phyloP scores from a whole-genome alignment of 1,284 basidiomycete genomes.

The Malassezia slooffiae region DNA sequence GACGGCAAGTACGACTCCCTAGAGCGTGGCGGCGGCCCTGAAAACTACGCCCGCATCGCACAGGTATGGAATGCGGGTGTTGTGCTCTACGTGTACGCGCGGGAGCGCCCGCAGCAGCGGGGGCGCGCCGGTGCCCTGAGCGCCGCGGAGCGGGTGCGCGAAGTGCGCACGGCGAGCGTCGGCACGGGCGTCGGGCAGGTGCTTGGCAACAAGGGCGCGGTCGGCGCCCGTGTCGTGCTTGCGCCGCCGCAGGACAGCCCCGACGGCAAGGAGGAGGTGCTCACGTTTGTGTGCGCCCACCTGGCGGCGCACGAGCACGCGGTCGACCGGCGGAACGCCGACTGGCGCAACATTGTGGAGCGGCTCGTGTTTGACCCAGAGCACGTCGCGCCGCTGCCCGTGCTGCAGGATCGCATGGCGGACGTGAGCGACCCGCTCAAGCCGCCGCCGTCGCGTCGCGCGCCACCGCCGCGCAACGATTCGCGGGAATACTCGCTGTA shows the following conservation, averaged over 20 bases:
- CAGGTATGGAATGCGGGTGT: constrained; percentile 37
- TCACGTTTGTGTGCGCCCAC: constrained; percentile 83
- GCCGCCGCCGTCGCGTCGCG: background rate
- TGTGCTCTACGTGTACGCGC: constrained; percentile 59
- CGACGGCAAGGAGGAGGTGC: constrained; percentile 22
- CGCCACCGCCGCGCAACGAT: background rate
- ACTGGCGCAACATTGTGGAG: constrained; percentile 68
- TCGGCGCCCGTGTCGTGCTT: constrained; percentile 72
- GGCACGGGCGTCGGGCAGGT: constrained; percentile 43
- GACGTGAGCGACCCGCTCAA: too few relatives aligned
- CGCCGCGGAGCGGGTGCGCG: constrained; percentile 31
- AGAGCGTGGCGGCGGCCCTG: constrained; percentile 37
- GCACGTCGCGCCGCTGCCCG: constrained; percentile 17
- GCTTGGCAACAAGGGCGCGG: constrained; percentile 94
- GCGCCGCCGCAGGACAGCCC: constrained; percentile 49
- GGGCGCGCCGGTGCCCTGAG: constrained; percentile 48
- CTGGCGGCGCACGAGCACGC: constrained; percentile 70
- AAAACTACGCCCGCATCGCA: constrained; percentile 36
- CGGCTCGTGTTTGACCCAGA: constrained; percentile 60
- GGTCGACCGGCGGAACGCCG: constrained; percentile 60
- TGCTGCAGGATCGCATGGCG: constrained; percentile 14
- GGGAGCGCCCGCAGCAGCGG: constrained; percentile 51
- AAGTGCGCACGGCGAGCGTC: constrained; percentile 36
- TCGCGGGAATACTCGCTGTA: constrained; percentile 28
- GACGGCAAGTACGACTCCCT: constrained; percentile 35